These are phyloP conservation scores for Colletotrichum chrysophilum DNA, from an alignment of 2,329 filamentous ascomycete species.

Conservation along the genomic window DNA sequence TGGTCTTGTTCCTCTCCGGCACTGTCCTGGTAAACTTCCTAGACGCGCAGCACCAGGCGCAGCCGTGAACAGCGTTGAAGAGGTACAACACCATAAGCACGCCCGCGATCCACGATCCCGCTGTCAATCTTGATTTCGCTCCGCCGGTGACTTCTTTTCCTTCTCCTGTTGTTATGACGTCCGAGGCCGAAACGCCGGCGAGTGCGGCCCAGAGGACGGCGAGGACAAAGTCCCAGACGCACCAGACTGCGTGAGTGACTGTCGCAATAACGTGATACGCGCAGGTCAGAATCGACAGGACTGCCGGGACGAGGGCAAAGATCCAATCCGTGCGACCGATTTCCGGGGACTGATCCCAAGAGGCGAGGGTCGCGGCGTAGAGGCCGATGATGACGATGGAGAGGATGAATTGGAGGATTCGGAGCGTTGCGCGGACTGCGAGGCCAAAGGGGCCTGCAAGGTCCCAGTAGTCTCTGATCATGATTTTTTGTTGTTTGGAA, in stretches of 20 bases:
- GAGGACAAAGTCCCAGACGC: constrained; percentile 9
- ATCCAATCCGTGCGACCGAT: not conserved
- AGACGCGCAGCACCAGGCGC: not conserved
- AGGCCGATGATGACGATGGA: constrained; percentile 7
- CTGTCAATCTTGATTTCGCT: not conserved
- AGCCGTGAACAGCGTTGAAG: not conserved
- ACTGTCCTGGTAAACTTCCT: not conserved
- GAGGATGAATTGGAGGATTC: constrained; percentile 17
- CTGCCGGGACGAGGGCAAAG: constrained; percentile 8
- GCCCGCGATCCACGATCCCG: constrained; percentile 5
- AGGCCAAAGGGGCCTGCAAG: constrained; percentile 11
- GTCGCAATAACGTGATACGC: constrained; percentile 9
- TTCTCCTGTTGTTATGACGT: not conserved
- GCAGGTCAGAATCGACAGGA: constrained; percentile 1
- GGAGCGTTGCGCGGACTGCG: not conserved
- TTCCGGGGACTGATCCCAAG: not conserved
- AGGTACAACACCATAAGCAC: constrained; percentile 9
- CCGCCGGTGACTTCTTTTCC: not conserved
- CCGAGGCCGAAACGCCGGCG: not conserved
- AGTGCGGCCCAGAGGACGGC: constrained; percentile 18
- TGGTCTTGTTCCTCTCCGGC: not conserved
- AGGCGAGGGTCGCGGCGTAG: constrained; percentile 8
- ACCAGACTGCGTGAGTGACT: constrained; percentile 11
- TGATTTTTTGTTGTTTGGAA: not conserved
- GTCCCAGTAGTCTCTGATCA: constrained; percentile 14